Percentiles rank a stretch among this genome's conserved stretches.
Conservation (phyloP, 257 asterid genomes). For the Phtheirospermum japonicum region DNA sequence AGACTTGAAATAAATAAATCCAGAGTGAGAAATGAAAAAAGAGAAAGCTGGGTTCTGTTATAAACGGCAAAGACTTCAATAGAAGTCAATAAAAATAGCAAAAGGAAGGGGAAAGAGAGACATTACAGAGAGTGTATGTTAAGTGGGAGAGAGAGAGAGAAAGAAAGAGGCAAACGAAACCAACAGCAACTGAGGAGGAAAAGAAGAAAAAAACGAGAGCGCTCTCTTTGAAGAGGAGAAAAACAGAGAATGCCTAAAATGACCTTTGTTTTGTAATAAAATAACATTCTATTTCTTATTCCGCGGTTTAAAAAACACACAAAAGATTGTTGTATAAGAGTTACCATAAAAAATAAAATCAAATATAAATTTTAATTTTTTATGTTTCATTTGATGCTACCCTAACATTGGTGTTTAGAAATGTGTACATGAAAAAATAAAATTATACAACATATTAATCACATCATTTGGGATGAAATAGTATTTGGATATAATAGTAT, state of each 20-base stretch:
- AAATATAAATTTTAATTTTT: too few relatives aligned
- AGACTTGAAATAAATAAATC: background rate
- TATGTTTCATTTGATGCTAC: too few relatives aligned
- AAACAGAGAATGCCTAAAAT: slow-evolving; percentile 20
- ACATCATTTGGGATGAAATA: too few relatives aligned
- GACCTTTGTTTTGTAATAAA: too few relatives aligned
- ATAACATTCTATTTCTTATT: too few relatives aligned
- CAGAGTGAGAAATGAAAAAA: background rate
- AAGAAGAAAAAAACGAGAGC: slow-evolving; percentile 26
- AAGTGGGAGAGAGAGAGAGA: background rate
- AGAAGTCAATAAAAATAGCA: slow-evolving; percentile 18
- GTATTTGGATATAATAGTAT: too few relatives aligned
- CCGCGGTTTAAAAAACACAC: too few relatives aligned
- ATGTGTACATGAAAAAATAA: too few relatives aligned
- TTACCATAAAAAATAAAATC: too few relatives aligned
- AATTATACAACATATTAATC: too few relatives aligned
- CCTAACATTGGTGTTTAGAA: too few relatives aligned
- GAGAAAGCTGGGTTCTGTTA: background rate
- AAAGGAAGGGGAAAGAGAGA: slow-evolving; percentile 7
- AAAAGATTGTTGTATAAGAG: too few relatives aligned
- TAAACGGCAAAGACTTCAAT: background rate
- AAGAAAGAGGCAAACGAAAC: slow-evolving; percentile 15
- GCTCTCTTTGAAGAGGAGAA: background rate
- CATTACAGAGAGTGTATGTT: slow-evolving; percentile 19
- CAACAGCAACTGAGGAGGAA: background rate